Evolutionary conservation across 1,284 basidiomycete species (phyloP), one percentile per base, ranked within the genome.

Genomic region (Trichosporon ovoides): DNA sequence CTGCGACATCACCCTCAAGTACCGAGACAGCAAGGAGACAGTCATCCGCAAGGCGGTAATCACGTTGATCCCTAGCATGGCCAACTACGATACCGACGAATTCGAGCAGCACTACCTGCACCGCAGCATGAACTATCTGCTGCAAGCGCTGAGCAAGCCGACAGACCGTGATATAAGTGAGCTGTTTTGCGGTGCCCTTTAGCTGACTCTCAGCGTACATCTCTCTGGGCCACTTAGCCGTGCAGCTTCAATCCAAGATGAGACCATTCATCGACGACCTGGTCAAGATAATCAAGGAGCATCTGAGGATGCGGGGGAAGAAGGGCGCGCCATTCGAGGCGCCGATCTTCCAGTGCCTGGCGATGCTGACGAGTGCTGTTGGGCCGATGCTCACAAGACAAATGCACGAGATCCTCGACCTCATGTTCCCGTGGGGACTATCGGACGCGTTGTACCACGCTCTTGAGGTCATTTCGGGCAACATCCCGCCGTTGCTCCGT

Each of bases 341-440:
- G 62, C 90, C 95, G 0, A 94, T 98, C 65, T 98, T 99, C 73
- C 91, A 98, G 80, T 98, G 96, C 76, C 85, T 98, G 52, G 92
- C 92, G 35, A 94, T 98, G 89, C 81, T 98, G 53, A 93, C 94
- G 1, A 85, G 87, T 0, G 92, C 96, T 4, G 93, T 99, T 37
- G 96, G 96, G 0, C 93, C 94, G 1, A 95, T 94, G 72, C 81
- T 99, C 53, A 98, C 96, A 0, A 91, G 94, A 70, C 83, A 96
- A 59, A 83, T 98, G 67, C 96, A 98, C 75, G 96, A 98, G 70
- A 87, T 98, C 66, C 84, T 99, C 35, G 93, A 98, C 72, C 81
- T 97, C 52, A 98, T 98, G 89, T 91, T 98, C 74, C 88, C 87
- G 0, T 96, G 89, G 76, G 95, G 94, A 2, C 80, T 99, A 60